Percentiles rank a stretch among this genome's conserved stretches.
Evolutionary conservation across 2,329 filamentous ascomycete species (phyloP).

Genomic region (Periconia sp.): DNA sequence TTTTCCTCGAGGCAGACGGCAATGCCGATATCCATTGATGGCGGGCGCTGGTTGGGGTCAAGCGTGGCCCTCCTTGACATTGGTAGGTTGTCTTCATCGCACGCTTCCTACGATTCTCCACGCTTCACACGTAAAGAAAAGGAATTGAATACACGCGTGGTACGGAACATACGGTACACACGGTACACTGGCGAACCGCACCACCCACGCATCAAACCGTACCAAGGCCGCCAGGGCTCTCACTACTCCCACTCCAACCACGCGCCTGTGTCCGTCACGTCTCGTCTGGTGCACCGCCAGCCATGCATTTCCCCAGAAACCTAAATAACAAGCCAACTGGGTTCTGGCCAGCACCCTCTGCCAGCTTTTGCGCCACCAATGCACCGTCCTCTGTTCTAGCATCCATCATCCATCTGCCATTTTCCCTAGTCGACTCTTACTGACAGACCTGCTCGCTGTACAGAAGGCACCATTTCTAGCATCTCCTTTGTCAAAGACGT

Average conservation of each 20-base stretch:
- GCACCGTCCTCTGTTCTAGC: too few species aligned
- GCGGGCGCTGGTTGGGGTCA: slow-evolving; percentile 35
- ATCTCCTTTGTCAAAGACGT: slow-evolving; percentile 85
- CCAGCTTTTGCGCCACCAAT: slow-evolving; percentile 29
- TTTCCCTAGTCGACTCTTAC: slow-evolving; percentile 16
- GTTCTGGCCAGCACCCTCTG: slow-evolving; percentile 26
- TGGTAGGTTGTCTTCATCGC: slow-evolving; percentile 48
- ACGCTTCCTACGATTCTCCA: too few species aligned
- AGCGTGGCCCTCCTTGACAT: slow-evolving; percentile 61
- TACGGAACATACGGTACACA: too few species aligned
- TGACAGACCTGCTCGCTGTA: slow-evolving; percentile 26
- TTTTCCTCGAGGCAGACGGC: slow-evolving; percentile 25
- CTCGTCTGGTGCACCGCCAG: slow-evolving; percentile 6
- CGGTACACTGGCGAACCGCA: too few species aligned
- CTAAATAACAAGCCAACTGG: slow-evolving; percentile 2
- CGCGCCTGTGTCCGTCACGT: slow-evolving; percentile 9
- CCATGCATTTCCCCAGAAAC: neutral
- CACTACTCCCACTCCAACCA: too few species aligned
- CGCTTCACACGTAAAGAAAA: too few species aligned
- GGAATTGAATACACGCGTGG: too few species aligned
- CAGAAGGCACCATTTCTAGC: slow-evolving; percentile 80
- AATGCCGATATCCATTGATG: slow-evolving; percentile 29
- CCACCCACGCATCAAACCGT: too few species aligned
- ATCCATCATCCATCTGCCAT: slow-evolving; percentile 11
- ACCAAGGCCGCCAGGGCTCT: too few species aligned